phyloP scores from a whole-genome alignment of 768 basidiomycete genomes.

The Kwoniella dejecticola region DNA sequence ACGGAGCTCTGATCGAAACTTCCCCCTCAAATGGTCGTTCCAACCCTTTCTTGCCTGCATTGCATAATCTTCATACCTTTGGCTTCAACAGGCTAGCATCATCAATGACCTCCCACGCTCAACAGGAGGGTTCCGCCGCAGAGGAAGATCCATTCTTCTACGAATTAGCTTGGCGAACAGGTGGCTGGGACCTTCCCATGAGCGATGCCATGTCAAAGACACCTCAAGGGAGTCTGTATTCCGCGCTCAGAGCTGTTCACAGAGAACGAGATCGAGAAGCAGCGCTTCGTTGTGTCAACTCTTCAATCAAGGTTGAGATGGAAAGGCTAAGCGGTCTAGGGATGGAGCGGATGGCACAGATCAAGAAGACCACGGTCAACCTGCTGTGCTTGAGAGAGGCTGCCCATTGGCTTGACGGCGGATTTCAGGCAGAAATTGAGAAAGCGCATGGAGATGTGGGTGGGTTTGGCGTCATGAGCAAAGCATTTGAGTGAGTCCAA shows the following conservation, averaged over 20 bases:
- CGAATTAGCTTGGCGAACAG: conserved; percentile 88
- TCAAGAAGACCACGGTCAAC: conserved; percentile 68
- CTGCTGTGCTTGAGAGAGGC: conserved; percentile 82
- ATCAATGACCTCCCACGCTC: not conserved
- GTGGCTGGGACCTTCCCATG: conserved; percentile 90
- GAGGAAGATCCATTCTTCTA: conserved; percentile 55
- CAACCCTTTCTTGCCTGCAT: conserved; percentile 65
- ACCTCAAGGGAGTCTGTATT: conserved; percentile 69
- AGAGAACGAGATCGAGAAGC: conserved; percentile 66
- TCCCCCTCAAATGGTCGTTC: conserved; percentile 18
- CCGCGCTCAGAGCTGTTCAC: conserved; percentile 76
- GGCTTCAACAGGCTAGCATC: conserved; percentile 84
- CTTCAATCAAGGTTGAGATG: conserved; percentile 66
- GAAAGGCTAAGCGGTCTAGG: conserved; percentile 66
- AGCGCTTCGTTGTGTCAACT: conserved; percentile 62
- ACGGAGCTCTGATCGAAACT: conserved; percentile 76
- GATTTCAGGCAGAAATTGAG: conserved; percentile 21
- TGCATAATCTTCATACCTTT: conserved; percentile 80
- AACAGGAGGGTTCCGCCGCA: not conserved
- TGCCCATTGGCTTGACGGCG: conserved; percentile 61
- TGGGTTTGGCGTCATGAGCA: conserved; percentile 12
- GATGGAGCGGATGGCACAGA: conserved; percentile 76
- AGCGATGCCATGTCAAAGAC: conserved; percentile 53
- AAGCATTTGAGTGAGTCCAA: conserved; percentile 27
- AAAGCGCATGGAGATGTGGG: not conserved